Base-by-base conservation (phyloP, 768 basidiomycete genomes). In the Boletus reticulatus region DNA sequence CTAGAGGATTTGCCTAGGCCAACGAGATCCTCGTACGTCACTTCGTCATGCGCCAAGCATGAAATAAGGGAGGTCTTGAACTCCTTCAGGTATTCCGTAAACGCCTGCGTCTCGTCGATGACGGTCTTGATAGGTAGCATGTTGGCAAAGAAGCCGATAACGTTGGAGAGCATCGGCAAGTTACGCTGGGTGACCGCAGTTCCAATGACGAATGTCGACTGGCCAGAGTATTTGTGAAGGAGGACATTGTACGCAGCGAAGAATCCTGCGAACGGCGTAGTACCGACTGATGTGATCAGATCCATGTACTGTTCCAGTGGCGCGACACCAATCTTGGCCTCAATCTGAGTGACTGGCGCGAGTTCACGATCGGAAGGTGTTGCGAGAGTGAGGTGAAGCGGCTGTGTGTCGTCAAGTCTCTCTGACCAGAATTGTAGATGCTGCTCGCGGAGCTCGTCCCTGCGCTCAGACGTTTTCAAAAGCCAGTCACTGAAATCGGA, bases 191-290 rank as follows among this genome's bases (percentile, higher is more conserved):
- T 70, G 54, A 69, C 69, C 7, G 69, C 63, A 38, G 69, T 70
- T 12, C 69, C 69, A 14, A 70, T 62, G 4, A 63, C 59, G 48
- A 70, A 69, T 0, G 65, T 65, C 17, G 61, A 53, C 41, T 70
- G 69, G 14, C 62, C 55, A n/a, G 69, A 71, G 54, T 70, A 71
- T 19, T 70, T 70, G 63, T 71, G 64, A 47, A 70, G 65, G 14
- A 70, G 67, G n/a, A 70, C n/a, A 11, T 70, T 70, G 48, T 70
- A 70, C 4, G 62, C 68, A 2, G 68, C 69, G 32, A 70, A 70
- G 57, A 70, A 70, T 14, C 64, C 69, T 44, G 68, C 66, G 32
- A 70, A 70, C 4, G 64, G 55, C 1, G 68, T 70, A 22, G 61
- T 63, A 11, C 50, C 57, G 4, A 53, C 48, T 16, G 60, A 57